Base-by-base conservation (phyloP, 225 moss, liverwort and hornwort genomes). In the Polytrichum formosum region DNA sequence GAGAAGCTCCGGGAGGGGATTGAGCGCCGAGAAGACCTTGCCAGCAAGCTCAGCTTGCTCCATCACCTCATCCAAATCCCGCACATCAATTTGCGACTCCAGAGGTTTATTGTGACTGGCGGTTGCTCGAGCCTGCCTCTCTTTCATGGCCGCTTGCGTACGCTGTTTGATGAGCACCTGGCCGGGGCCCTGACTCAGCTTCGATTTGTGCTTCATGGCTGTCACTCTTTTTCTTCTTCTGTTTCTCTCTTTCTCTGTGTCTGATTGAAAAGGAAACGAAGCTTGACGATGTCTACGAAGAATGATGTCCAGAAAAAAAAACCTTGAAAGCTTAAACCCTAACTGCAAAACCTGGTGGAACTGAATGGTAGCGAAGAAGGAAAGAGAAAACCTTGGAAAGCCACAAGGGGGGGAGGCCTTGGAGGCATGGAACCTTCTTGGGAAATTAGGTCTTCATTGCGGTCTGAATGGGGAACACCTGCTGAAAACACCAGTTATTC, bases 1-100 rank as follows among this genome's bases (percentile, higher is more conserved):
- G 19, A 98, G 87, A n/a, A 98, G 92, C 75, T 94, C 89, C 6
- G 91, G 91, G 65, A 92, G 81, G 61, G 92, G 98, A 74, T 98
- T 94, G n/a, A 87, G 81, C 6, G 94, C 94, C 9, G 91, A 90
- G 55, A 92, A 94, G 5, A 98, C 79, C 2, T 89, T 90, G 5
- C 98, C 98, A 4, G 94, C 98, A 25, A 92, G 91, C 85, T 98
- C 98, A 26, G 94, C 98, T 79, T 92, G 92, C 84, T 98, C 98
- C 94, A 98, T 92, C 0, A 98, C 94, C 6, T 87, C 92, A 70
- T 98, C 98, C 88, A 98, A 86, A 70, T 98, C 92, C 26, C 94
- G 90, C 55, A 93, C 88, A 71, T 98, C 98, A 69, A 94, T 91
- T 31, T 91, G 90, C 67, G 94, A 98, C 69, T 94, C 91, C n/a